A percentile compares a stretch with the other conserved stretches of the same genome.
phyloP scores from a whole-genome alignment of 441 rosid species.

The Aquilaria agallochum region DNA sequence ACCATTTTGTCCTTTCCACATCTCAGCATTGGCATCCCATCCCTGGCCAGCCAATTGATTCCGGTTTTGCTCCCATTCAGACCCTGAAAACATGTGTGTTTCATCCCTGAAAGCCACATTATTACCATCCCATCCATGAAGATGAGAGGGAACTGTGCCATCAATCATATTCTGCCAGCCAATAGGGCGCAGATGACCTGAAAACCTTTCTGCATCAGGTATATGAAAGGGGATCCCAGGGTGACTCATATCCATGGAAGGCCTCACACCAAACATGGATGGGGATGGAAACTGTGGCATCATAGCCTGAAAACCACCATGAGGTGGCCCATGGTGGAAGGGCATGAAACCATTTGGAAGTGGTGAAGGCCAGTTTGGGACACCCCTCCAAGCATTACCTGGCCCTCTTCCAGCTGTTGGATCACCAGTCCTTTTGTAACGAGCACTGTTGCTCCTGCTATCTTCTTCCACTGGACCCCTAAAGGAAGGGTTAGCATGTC shows the following conservation, averaged over 20 bases:
- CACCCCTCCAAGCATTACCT: constrained; percentile 89
- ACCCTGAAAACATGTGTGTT: constrained; percentile 57
- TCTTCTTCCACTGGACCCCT: constrained; percentile 70
- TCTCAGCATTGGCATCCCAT: constrained; percentile 74
- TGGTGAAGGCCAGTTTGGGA: constrained; percentile 81
- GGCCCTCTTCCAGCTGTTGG: constrained; percentile 69
- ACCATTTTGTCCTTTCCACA: constrained; percentile 85
- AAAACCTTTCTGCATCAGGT: constrained; percentile 79
- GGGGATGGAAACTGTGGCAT: constrained; percentile 83
- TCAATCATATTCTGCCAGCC: constrained; percentile 97
- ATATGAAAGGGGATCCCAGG: constrained; percentile 78
- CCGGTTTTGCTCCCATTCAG: constrained; percentile 91
- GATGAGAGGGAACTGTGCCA: constrained; percentile 65
- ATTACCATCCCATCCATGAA: constrained; percentile 95
- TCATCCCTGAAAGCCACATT: constrained; percentile 85
- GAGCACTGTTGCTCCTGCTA: constrained; percentile 44
- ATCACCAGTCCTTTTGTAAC: constrained; percentile 73
- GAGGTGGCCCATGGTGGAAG: constrained; percentile 88
- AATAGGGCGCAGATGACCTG: constrained; percentile 83
- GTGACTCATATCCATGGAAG: constrained; percentile 82
- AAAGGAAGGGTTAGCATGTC: constrained; percentile 63
- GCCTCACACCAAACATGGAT: constrained; percentile 74
- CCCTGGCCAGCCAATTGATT: constrained; percentile 57
- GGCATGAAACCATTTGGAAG: constrained; percentile 86
- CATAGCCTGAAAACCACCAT: constrained; percentile 76